Evolutionary conservation across 441 rosid genomes (phyloP).

Genomic region (Populus hybrid): DNA sequence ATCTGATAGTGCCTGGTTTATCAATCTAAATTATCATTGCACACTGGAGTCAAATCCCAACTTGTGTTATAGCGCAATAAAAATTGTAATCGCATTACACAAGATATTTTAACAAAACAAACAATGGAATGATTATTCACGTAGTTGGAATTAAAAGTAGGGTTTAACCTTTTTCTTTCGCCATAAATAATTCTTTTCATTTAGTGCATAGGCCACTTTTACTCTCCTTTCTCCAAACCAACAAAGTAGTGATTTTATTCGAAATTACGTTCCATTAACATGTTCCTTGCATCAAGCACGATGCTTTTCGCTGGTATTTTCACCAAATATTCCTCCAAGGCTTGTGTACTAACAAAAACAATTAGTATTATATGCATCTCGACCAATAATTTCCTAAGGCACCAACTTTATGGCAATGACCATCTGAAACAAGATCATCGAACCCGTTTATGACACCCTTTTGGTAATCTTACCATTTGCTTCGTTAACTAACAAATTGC

Average conservation of each 20-base stretch:
- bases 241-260: conserved; percentile 4
- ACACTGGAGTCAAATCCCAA: neutral
- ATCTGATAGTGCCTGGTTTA: neutral
- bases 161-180: neutral
- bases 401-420: conserved; percentile 3
- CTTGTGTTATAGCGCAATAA: neutral
- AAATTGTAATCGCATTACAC: neutral
- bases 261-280: conserved; percentile 17
- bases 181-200: neutral
- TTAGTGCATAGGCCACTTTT: neutral
- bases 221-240: neutral
- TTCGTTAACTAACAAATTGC: neutral
- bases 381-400: neutral
- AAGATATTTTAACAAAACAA: neutral
- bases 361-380: neutral
- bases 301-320: conserved; percentile 8
- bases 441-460: neutral
- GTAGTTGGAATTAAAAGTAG: neutral
- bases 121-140: neutral
- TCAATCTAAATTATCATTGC: neutral
- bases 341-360: neutral
- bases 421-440: neutral
- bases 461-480: neutral
- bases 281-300: conserved; percentile 6
- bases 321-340: conserved; percentile 16